Percentiles rank a stretch among this genome's conserved stretches.
Conservation (phyloP, 345 rosid species). For the Pugionium cornutum region DNA sequence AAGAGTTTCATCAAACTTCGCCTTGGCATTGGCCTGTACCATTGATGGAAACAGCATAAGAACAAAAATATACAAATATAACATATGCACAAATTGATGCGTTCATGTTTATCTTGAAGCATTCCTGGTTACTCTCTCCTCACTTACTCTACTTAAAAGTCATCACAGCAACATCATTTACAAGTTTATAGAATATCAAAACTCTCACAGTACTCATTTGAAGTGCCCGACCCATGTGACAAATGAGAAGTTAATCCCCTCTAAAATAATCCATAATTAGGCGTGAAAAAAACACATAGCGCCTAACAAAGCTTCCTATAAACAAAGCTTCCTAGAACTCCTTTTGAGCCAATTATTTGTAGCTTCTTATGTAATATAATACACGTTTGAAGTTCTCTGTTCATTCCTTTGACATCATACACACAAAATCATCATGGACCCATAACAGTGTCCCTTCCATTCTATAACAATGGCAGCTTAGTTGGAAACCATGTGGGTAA, state of each 20-base stretch:
- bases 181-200: not conserved
- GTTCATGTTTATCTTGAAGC: not conserved
- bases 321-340: not conserved
- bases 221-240: not conserved
- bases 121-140: not conserved
- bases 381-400: not conserved
- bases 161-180: slow-evolving; percentile 3
- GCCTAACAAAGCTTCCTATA: not conserved
- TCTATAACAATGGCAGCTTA: slow-evolving; percentile 9
- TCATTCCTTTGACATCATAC: slow-evolving; percentile 3
- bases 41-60: slow-evolving; percentile 16
- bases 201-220: slow-evolving; percentile 19
- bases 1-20: slow-evolving; percentile 77
- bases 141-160: not conserved
- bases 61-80: not conserved
- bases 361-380: not conserved
- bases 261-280: not conserved
- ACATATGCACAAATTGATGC: not conserved
- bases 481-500: not conserved
- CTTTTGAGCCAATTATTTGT: not conserved
- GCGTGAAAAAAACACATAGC: not conserved
- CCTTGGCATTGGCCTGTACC: slow-evolving; percentile 71
- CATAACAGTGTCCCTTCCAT: not conserved
- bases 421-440: not conserved
- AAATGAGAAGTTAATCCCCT: not conserved